Base-by-base conservation (phyloP, 768 basidiomycete species). In the Podaxis pistillaris region DNA sequence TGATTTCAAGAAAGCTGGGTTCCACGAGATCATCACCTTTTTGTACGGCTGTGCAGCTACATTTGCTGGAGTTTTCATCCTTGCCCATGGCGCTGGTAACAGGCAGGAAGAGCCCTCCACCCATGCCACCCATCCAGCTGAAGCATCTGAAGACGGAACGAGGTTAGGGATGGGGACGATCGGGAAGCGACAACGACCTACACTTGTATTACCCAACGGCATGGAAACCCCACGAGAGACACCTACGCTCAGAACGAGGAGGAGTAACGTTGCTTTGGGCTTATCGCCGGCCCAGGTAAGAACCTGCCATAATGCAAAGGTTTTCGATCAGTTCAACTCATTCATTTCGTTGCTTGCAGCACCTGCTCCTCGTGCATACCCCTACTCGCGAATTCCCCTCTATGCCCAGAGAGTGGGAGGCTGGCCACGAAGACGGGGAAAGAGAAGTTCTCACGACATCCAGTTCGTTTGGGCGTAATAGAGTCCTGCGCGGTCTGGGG, bases 31-130 rank as follows among this genome's bases (percentile, higher is more conserved):
- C 63, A 79, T 94, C 53, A 93, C 90, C 5, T 95, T 95, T 74
- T 69, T 92, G 22, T 94, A 94, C 71, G 94, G 94, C 56, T 93
- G 91, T 72, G 86, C 82, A 0, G 89, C 94, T n/a, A 96, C 94
- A 1, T 96, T 96, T 67, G 76, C 86, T 6, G 96, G 95, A 0
- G 94, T 97, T 2, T 93, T 92, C 72, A 84, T 96, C 62, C 89
- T 96, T 64, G 90, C 94, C 15, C 69, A 68, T 64, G 66, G 65
- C 41, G 59, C 72, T 52, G 55, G 67, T 15, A 56, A 65, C 26
- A 70, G 67, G 33, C 69, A 69, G 30, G 62, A 71, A 17, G 77
- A 76, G 56, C 69, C 66, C 13, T 71, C 72, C 63, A 71, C 68
- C 2, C 74, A 78, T 49, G 69, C 68, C 61, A 17, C 28, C 33